phyloP scores from a whole-genome alignment of 2,329 filamentous ascomycete species.

The Domatiomyces catenatus region DNA sequence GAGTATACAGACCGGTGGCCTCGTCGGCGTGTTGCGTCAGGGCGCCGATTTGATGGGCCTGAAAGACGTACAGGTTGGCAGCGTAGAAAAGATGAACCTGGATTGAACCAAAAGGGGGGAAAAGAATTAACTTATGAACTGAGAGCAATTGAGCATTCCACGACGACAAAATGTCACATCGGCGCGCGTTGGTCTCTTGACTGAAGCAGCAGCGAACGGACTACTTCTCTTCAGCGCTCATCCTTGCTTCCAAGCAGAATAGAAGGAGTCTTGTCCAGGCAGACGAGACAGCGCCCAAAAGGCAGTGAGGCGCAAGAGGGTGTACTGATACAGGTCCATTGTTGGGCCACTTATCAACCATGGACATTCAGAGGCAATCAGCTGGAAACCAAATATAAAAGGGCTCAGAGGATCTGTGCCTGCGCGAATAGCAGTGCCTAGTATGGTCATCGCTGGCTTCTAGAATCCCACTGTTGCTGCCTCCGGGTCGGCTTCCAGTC shows the following conservation, averaged over 20 bases:
- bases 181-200: no score
- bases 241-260: neutral
- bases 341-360: no score
- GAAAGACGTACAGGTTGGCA: constrained; percentile 17
- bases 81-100: constrained; percentile 9
- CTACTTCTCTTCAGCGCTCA: neutral
- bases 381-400: no score
- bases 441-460: no score
- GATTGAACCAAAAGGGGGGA: constrained; percentile 1
- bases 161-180: neutral
- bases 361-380: no score
- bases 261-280: neutral
- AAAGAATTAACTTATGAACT: neutral
- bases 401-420: no score
- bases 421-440: no score
- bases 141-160: neutral
- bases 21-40: constrained; percentile 74
- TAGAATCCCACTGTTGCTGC: neutral
- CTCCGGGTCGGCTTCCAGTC: neutral
- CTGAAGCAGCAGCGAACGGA: neutral
- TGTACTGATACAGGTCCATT: no score
- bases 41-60: constrained; percentile 61
- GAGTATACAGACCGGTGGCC: constrained; percentile 74
- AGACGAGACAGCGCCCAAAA: neutral
- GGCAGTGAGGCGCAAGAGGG: no score